Evolutionary conservation across 306 rosid species (phyloP).

Genomic region (Cicer bijugum): DNA sequence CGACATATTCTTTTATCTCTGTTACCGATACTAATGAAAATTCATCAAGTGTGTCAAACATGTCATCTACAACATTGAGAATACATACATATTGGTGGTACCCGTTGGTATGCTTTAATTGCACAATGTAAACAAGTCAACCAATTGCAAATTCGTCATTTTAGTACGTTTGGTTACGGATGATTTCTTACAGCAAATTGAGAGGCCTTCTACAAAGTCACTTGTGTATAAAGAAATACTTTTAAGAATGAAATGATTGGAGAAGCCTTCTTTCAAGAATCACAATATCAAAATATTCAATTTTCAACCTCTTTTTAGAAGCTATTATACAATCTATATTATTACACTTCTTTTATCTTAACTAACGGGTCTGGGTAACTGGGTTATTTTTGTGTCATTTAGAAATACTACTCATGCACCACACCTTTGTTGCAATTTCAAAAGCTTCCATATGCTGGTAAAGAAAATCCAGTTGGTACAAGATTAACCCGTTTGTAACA

Average conservation of each 20-base stretch:
- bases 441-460: background rate
- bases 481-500: background rate
- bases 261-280: background rate
- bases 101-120: background rate
- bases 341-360: background rate
- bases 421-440: slow-evolving; percentile 5
- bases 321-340: background rate
- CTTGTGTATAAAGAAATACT: background rate
- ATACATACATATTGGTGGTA: background rate
- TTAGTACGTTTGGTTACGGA: background rate
- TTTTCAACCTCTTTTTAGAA: background rate
- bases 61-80: background rate
- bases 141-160: background rate
- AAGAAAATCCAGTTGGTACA: background rate
- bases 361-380: no score
- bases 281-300: background rate
- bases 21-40: background rate
- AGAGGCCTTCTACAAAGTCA: background rate
- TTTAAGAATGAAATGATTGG: background rate
- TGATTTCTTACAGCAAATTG: slow-evolving; percentile 1
- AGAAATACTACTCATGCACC: background rate
- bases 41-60: background rate
- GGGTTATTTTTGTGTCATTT: slow-evolving; percentile 7
- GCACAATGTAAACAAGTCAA: background rate
- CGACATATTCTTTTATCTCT: background rate